Evolutionary conservation across 1,139 yeast genomes (phyloP), one percentile per base, ranked within the genome.

Genomic region (Trichomonascaceae sp.): DNA sequence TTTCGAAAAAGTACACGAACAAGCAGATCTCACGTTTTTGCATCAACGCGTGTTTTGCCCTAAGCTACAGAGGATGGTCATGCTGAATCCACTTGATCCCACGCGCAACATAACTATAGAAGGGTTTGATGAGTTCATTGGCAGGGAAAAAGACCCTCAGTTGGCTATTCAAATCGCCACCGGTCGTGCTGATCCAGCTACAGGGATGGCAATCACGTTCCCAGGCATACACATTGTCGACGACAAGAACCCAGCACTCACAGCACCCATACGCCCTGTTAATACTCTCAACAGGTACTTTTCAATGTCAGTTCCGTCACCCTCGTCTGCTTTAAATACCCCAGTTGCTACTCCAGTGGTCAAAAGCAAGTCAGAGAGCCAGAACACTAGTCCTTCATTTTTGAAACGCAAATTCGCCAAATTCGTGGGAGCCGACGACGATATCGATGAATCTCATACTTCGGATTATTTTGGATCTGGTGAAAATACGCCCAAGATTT

Each of bases 21-120:
- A 77, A 51, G 99, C 99, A 0, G 79, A 82, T 60, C 73, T 84
- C 52, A 95, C 98, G 12, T 95, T 95, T 68, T 85, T 80, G 64
- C 87, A 76, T 68, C 98, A 90, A 68, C 78, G 96, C 58, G 97
- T 95, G 0, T 93, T 82, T 68, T 81, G 91, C 65, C 95, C 96
- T 0, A 52, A 67, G 1, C 60, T 66, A 1, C 68, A 76, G 48
- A 56, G 63, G 39, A 70, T 90, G 27, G 75, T 77, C 1, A 81
- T 88, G 47, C 74, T 91, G 60, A 82, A 81, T 61, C 81, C 78
- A 6, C 84, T 86, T 0, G 71, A 68, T 0, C 73, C 67, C 57
- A 63, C 61, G 12, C 45, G 41, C 8, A 18, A 9, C 2, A 38
- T 20, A 12, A 56, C 57, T 5, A 65, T 61, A 57, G 75, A 74